Conservation (phyloP, 140 eudicot genomes). For the Flaveria floridana region DNA sequence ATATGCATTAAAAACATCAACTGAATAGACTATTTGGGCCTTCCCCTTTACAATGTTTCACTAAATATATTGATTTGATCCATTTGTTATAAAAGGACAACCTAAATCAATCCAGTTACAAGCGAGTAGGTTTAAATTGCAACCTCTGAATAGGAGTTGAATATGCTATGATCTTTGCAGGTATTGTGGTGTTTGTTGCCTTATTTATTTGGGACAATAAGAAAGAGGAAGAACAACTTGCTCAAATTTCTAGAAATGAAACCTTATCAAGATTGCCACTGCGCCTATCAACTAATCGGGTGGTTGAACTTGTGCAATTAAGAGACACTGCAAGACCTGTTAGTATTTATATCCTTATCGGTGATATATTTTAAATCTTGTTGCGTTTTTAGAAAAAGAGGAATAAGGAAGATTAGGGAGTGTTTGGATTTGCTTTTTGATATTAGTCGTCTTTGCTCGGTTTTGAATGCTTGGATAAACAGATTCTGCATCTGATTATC, state of each 20-base stretch:
- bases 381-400: not conserved
- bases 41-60: not conserved
- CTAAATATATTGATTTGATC: not conserved
- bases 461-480: not conserved
- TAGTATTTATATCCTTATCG: slow-evolving; percentile 37
- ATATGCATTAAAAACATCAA: slow-evolving; percentile 1
- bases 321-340: slow-evolving; percentile 93
- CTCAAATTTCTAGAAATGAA: slow-evolving; percentile 87
- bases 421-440: not conserved
- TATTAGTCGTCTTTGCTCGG: not conserved
- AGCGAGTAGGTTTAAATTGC: not conserved
- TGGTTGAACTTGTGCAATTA: slow-evolving; percentile 96
- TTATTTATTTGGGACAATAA: slow-evolving; percentile 87
- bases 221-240: slow-evolving; percentile 96
- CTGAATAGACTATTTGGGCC: not conserved
- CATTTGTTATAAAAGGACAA: not conserved
- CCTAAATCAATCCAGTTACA: not conserved
- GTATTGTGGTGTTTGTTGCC: slow-evolving; percentile 81
- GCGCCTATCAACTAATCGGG: slow-evolving; percentile 89
- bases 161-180: slow-evolving; percentile 56
- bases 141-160: slow-evolving; percentile 27
- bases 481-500: not conserved
- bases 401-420: not conserved
- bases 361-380: not conserved
- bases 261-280: slow-evolving; percentile 89